Percentiles rank a stretch among this genome's conserved stretches.
Evolutionary conservation across 78 protist genomes (phyloP).

Genomic region (Dictyostelium capitatum): DNA sequence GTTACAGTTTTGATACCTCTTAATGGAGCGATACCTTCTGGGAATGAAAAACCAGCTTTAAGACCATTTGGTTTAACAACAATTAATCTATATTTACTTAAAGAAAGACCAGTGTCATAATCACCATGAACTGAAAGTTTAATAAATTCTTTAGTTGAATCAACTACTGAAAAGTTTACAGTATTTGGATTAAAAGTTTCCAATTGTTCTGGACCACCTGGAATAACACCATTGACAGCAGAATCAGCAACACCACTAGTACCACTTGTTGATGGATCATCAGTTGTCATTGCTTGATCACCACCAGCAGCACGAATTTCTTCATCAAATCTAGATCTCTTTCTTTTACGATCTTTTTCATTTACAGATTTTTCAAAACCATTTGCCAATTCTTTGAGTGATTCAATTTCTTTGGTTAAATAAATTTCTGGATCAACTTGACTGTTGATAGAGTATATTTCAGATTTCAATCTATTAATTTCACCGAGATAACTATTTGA

Average conservation of each 20-base stretch:
- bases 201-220: background rate
- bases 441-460: background rate
- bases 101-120: slow-evolving; percentile 20
- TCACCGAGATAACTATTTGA: background rate
- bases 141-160: slow-evolving; percentile 29
- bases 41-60: slow-evolving; percentile 58
- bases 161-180: slow-evolving; percentile 1
- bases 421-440: slow-evolving; percentile 56
- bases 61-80: slow-evolving; percentile 42
- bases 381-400: slow-evolving; percentile 30
- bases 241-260: background rate
- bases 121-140: slow-evolving; percentile 48
- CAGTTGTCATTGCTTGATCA: background rate
- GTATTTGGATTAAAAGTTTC: slow-evolving; percentile 15
- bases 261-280: background rate
- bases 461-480: slow-evolving; percentile 7
- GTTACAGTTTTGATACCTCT: slow-evolving; percentile 37
- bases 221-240: background rate
- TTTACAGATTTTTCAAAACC: slow-evolving; percentile 3
- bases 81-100: slow-evolving; percentile 45
- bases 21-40: slow-evolving; percentile 55
- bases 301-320: background rate
- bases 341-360: slow-evolving; percentile 16
- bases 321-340: background rate
- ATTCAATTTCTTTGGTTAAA: background rate